Percentiles rank a stretch among this genome's conserved stretches.
Conservation (phyloP, 345 rosid species). For the Chamaenerion angustifolium region DNA sequence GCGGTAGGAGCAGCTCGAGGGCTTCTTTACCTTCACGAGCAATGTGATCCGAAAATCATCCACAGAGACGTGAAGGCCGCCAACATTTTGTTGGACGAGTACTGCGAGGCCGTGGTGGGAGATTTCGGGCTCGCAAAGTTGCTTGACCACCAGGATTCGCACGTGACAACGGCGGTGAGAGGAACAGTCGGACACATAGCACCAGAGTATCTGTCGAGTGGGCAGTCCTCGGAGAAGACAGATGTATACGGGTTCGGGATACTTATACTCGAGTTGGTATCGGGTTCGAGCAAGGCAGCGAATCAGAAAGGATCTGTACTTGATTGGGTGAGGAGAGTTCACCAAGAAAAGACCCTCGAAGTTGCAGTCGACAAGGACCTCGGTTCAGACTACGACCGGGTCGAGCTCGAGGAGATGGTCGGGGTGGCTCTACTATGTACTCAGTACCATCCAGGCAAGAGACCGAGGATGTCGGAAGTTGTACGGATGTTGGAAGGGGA, state of each 20-base stretch:
- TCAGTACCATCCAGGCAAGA: conserved; percentile 67
- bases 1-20: conserved; percentile 92
- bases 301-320: conserved; percentile 90
- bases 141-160: conserved; percentile 94
- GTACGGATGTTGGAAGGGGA: conserved; percentile 98
- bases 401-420: conserved; percentile 90
- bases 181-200: conserved; percentile 98
- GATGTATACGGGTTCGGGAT: conserved; percentile 96
- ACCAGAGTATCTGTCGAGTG: conserved; percentile 92
- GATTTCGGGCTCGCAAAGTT: conserved; percentile 94
- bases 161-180: conserved; percentile 88
- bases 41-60: conserved; percentile 92
- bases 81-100: conserved; percentile 76
- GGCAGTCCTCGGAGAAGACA: conserved; percentile 92
- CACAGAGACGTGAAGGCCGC: conserved; percentile 99
- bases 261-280: conserved; percentile 73
- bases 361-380: conserved; percentile 76
- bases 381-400: conserved; percentile 56
- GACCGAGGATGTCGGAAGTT: conserved; percentile 95
- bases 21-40: conserved; percentile 83
- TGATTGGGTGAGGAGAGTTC: conserved; percentile 86
- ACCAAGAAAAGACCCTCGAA: conserved; percentile 88
- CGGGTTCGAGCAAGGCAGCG: conserved; percentile 84
- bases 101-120: conserved; percentile 89
- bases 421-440: conserved; percentile 82